Base-by-base conservation (phyloP, 306 rosid species). In the Gastrolobium villosum region DNA sequence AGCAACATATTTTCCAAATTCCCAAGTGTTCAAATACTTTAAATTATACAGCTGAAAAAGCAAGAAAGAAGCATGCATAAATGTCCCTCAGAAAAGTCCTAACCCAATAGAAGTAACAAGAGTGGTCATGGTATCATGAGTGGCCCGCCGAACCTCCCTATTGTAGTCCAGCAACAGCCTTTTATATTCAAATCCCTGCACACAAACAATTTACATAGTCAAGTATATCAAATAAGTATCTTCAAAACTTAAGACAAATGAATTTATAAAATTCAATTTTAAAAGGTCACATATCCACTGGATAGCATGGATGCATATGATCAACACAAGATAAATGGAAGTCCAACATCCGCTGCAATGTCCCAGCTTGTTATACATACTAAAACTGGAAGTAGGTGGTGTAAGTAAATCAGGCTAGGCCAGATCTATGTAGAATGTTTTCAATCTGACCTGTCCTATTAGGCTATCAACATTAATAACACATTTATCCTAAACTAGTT, bases 131-230 rank as follows among this genome's bases (percentile, higher is more conserved):
- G 97, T 89, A 52, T 94, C 97, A 80, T 94, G 97, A 69, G 99
- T 90, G 32, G 89, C 92, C 72, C 97, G 92, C 85, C 99, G 87
- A 50, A 94, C 97, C 53, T 94, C 99, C 86, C 97, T 90, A 76
- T 88, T 94, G 82, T 94, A 94, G 86, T 94, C 99, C 85, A 92
- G 87, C 93, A 94, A 83, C 81, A 94, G 86, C 84, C 83, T 94
- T 86, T 91, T 94, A 87, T 94, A 94, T 79, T 90, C 97, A 84
- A 94, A 94, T 35, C 88, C 95, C 99, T 94, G 63, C 74, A 72
- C 43, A 56, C 78, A 34, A 85, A 75, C 81, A 14, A 79, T 32
- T 73, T 13, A 62, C 26, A 44, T 4, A 43, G 59, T 74, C 65
- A 48, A 77, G 45, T 60, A 78, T 60, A 74, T 69, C 46, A 67